Conservation (phyloP, 495 filamentous ascomycete genomes). For the Parachaetomium inaequale region DNA sequence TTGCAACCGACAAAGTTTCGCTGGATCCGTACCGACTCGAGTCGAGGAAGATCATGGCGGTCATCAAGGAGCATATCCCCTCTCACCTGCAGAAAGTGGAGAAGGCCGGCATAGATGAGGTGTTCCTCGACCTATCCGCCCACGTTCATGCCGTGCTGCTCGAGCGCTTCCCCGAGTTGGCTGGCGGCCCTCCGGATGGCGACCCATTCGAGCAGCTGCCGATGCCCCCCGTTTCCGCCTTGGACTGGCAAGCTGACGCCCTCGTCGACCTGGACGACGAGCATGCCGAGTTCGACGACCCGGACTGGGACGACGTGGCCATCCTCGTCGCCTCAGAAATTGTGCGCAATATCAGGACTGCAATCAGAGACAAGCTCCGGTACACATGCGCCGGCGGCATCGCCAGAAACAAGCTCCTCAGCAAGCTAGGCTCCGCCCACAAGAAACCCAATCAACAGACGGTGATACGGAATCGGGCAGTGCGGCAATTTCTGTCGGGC, state of each 20-base stretch:
- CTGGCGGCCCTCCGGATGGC: constrained; percentile 59
- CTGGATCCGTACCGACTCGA: constrained; percentile 89
- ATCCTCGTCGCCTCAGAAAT: constrained; percentile 85
- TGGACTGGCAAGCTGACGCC: constrained; percentile 79
- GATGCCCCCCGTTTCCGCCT: constrained; percentile 64
- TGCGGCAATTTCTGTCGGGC: constrained; percentile 71
- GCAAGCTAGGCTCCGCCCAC: constrained; percentile 84
- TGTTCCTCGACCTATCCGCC: constrained; percentile 85
- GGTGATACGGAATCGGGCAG: constrained; percentile 77
- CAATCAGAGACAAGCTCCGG: constrained; percentile 49
- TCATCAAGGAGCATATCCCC: constrained; percentile 73
- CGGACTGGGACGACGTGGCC: constrained; percentile 94
- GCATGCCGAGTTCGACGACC: constrained; percentile 73
- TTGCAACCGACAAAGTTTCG: constrained; percentile 86
- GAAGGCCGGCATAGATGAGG: constrained; percentile 88
- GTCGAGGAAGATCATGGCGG: constrained; percentile 73
- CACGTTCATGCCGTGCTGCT: constrained; percentile 74
- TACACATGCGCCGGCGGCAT: constrained; percentile 93
- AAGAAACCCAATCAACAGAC: constrained; percentile 95
- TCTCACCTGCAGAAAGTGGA: constrained; percentile 67
- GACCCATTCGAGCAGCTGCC: constrained; percentile 71
- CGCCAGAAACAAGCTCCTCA: constrained; percentile 89
- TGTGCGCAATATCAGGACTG: constrained; percentile 66
- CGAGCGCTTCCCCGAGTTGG: constrained; percentile 72
- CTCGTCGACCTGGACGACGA: constrained; percentile 70